Evolutionary conservation across 768 basidiomycete species (phyloP).

Genomic region (Clathrus columnatus): DNA sequence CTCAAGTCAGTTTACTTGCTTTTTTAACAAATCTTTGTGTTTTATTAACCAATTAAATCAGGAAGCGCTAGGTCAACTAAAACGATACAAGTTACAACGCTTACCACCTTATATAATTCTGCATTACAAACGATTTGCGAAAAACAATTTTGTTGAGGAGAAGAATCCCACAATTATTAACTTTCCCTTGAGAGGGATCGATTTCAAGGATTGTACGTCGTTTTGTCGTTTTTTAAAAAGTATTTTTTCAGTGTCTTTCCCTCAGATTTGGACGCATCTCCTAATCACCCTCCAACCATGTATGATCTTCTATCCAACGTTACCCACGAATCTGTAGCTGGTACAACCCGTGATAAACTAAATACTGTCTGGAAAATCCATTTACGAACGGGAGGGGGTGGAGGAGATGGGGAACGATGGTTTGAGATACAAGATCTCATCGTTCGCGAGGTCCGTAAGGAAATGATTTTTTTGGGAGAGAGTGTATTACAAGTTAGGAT

Average conservation of each 20-base stretch:
- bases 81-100: slow-evolving; percentile 82
- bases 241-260: slow-evolving; percentile 6
- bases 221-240: slow-evolving; percentile 17
- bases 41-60: slow-evolving; percentile 21
- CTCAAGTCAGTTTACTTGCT: slow-evolving; percentile 49
- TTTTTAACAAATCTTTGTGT: neutral
- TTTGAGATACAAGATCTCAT: slow-evolving; percentile 94
- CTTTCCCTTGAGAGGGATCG: slow-evolving; percentile 88
- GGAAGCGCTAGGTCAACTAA: slow-evolving; percentile 81
- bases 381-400: slow-evolving; percentile 64
- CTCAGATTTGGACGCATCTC: slow-evolving; percentile 70
- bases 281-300: slow-evolving; percentile 49
- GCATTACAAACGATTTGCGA: slow-evolving; percentile 94
- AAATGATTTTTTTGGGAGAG: slow-evolving; percentile 97
- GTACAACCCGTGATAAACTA: slow-evolving; percentile 90
- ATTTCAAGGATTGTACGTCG: slow-evolving; percentile 82
- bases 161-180: slow-evolving; percentile 99
- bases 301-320: slow-evolving; percentile 97
- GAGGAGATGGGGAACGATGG: slow-evolving; percentile 87
- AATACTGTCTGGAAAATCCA: slow-evolving; percentile 91
- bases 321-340: slow-evolving; percentile 88
- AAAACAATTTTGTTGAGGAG: slow-evolving; percentile 94
- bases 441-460: slow-evolving; percentile 91
- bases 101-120: slow-evolving; percentile 90
- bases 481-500: slow-evolving; percentile 78